Conservation (phyloP, 768 basidiomycete species). For the Mycena latifolia region DNA sequence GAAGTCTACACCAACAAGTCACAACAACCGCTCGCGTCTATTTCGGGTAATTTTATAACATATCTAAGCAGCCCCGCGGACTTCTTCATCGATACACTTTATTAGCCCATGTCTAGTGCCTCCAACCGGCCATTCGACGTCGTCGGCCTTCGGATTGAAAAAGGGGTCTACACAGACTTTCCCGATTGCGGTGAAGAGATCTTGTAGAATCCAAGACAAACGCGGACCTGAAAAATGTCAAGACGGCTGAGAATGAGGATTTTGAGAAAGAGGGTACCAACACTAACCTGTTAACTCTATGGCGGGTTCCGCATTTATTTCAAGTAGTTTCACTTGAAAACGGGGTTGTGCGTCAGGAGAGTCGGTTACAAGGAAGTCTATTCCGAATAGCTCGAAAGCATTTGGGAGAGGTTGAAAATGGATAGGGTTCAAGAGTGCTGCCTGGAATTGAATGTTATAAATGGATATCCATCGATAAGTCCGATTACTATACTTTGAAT, state of each 20-base stretch:
- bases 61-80: constrained; percentile 48
- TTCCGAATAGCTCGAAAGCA: constrained; percentile 94
- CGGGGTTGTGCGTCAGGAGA: constrained; percentile 30
- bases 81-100: constrained; percentile 75
- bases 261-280: too few species aligned
- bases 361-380: constrained; percentile 79
- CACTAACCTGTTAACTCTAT: constrained; percentile 86
- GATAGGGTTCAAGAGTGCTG: constrained; percentile 65
- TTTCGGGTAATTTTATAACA: constrained; percentile 3
- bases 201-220: constrained; percentile 83
- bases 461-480: too few species aligned
- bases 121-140: constrained; percentile 60
- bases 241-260: too few species aligned
- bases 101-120: constrained; percentile 66
- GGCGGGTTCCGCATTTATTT: constrained; percentile 96
- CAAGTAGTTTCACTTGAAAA: constrained; percentile 81
- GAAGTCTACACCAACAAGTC: not conserved
- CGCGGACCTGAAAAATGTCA: constrained; percentile 58
- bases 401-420: constrained; percentile 93
- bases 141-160: constrained; percentile 44
- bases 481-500: constrained; percentile 58
- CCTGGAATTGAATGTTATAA: constrained; percentile 80
- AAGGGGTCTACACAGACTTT: constrained; percentile 80
- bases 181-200: constrained; percentile 81
- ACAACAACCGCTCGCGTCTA: constrained; percentile 23